Evolutionary conservation across 106 monocot genomes (phyloP).

Genomic region (Dendrobium huoshanense): DNA sequence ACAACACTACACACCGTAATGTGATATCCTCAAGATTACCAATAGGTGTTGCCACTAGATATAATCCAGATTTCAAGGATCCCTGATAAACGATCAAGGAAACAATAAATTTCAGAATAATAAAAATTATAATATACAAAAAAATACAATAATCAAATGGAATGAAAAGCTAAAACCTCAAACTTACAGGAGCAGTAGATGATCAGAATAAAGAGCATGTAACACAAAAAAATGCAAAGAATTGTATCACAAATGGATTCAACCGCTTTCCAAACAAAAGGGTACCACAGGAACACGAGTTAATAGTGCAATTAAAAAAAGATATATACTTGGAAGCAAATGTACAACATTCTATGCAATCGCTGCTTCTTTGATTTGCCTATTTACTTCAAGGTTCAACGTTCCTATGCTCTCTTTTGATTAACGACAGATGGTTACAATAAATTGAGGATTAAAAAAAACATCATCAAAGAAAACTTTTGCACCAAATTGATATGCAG

Average conservation of each 20-base stretch:
- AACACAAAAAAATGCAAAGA: background rate
- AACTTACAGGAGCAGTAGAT: background rate
- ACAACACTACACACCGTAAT: constrained; percentile 52
- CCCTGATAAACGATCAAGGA: constrained; percentile 1
- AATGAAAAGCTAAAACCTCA: background rate
- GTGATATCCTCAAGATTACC: constrained; percentile 99
- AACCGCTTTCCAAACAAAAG: background rate
- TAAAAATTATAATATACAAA: background rate
- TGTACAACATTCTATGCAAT: too few species aligned
- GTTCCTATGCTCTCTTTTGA: too few species aligned
- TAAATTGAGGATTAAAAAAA: background rate
- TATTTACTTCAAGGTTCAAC: too few species aligned
- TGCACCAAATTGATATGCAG: background rate
- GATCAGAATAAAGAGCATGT: background rate
- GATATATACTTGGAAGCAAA: too few species aligned
- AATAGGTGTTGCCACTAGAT: constrained; percentile 94
- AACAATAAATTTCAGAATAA: background rate
- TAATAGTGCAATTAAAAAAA: too few species aligned
- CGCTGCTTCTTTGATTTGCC: too few species aligned
- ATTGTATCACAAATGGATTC: background rate
- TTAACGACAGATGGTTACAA: too few species aligned
- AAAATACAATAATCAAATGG: background rate
- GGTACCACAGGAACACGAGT: background rate
- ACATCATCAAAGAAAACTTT: background rate
- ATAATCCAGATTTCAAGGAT: constrained; percentile 58